phyloP scores from a whole-genome alignment of 768 basidiomycete genomes.

The Rhizopogon sp. region DNA sequence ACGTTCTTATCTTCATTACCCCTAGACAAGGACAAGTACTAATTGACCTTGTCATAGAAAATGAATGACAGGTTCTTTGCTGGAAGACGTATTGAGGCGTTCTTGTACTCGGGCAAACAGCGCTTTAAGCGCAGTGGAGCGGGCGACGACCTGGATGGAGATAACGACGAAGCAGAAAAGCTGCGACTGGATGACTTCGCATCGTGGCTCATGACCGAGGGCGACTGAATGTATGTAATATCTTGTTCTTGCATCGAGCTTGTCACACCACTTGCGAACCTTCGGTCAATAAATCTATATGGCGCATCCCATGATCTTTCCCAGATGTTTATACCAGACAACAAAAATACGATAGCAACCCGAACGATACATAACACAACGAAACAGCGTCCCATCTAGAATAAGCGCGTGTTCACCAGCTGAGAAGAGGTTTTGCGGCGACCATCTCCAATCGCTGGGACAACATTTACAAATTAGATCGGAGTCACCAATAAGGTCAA shows the following conservation, averaged over 20 bases:
- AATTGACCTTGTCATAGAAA: constrained; percentile 47
- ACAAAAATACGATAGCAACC: background rate
- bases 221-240: constrained; percentile 39
- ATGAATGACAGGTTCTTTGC: constrained; percentile 94
- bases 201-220: constrained; percentile 80
- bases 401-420: constrained; percentile 43
- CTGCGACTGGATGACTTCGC: constrained; percentile 85
- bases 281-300: background rate
- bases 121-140: constrained; percentile 73
- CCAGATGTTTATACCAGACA: background rate
- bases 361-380: background rate
- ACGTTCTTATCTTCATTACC: constrained; percentile 22
- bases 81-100: constrained; percentile 77
- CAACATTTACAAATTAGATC: background rate
- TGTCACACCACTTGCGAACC: background rate
- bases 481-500: background rate
- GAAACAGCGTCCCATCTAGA: background rate
- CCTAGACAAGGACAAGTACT: background rate
- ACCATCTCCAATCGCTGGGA: constrained; percentile 70
- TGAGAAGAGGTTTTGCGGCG: constrained; percentile 61
- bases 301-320: background rate
- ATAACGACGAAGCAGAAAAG: constrained; percentile 73
- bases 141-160: constrained; percentile 57
- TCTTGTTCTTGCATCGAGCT: background rate
- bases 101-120: constrained; percentile 77